phyloP scores from a whole-genome alignment of 768 basidiomycete genomes.

The Phanerochaete carnosa region DNA sequence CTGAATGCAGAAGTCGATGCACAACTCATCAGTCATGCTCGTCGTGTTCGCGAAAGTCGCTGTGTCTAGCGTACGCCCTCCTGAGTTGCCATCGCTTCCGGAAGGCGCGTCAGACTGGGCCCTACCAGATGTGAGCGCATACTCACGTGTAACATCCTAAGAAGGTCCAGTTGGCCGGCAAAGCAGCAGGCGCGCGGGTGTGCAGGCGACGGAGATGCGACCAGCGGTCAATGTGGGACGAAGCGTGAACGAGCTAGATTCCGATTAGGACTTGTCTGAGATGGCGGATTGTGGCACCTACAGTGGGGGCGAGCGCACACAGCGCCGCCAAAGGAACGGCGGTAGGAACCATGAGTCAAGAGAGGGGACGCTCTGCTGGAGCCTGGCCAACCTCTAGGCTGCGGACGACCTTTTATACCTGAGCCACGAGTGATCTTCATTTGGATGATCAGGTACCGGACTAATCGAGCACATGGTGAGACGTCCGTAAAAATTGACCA shows the following conservation, averaged over 20 bases:
- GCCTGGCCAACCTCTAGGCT: background rate
- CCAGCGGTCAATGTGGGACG: background rate
- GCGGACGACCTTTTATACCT: background rate
- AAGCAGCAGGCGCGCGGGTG: background rate
- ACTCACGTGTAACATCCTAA: conserved; percentile 62
- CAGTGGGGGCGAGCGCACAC: conserved; percentile 11
- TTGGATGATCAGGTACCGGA: background rate
- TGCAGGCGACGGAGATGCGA: background rate
- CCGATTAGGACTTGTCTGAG: too few relatives aligned
- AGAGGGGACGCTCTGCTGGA: background rate
- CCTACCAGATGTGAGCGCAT: background rate
- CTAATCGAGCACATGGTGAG: background rate
- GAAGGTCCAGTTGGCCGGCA: conserved; percentile 51
- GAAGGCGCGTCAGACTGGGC: conserved; percentile 24
- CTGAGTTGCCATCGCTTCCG: conserved; percentile 42
- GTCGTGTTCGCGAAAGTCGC: conserved; percentile 41
- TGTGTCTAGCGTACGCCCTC: conserved; percentile 54
- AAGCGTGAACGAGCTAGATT: conserved; percentile 6
- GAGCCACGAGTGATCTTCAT: background rate
- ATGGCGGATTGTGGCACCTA: background rate
- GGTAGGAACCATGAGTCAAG: conserved; percentile 3
- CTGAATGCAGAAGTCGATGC: conserved; percentile 43
- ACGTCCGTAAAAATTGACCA: background rate
- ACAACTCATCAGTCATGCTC: conserved; percentile 60
- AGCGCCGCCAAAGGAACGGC: conserved; percentile 6